These are phyloP conservation scores for Prorocentrum cordatum DNA, from an alignment of 169 alveolate genomes.

Conservation along the genomic window DNA sequence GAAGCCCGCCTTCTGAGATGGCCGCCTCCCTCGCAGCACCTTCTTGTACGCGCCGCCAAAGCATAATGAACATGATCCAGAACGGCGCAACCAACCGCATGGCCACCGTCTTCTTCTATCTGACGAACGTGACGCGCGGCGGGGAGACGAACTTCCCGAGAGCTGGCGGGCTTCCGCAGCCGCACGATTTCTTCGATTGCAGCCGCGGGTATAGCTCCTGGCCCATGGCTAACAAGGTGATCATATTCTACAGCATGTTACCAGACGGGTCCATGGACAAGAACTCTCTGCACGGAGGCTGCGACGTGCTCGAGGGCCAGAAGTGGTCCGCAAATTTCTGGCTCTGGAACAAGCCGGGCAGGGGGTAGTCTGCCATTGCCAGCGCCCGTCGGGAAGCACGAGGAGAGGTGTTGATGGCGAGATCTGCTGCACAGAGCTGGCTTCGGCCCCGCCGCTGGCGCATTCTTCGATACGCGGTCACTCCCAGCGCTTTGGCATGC, in stretches of 20 bases:
- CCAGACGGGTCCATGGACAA: slow-evolving; percentile 4
- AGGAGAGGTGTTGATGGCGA: too few relatives aligned
- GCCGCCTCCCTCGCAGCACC: too few relatives aligned
- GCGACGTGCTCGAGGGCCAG: slow-evolving; percentile 11
- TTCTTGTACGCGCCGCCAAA: too few relatives aligned
- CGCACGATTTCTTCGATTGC: slow-evolving; percentile 32
- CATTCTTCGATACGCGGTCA: too few relatives aligned
- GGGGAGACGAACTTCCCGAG: slow-evolving; percentile 56
- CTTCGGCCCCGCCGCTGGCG: too few relatives aligned
- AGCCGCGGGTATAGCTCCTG: not conserved
- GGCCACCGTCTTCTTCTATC: slow-evolving; percentile 40
- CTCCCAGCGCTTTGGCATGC: too few relatives aligned
- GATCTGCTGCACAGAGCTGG: too few relatives aligned
- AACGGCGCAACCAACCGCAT: slow-evolving; percentile 9
- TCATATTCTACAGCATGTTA: slow-evolving; percentile 23
- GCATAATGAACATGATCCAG: slow-evolving; percentile 19
- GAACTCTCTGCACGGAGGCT: slow-evolving; percentile 31
- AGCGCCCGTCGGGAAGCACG: too few relatives aligned
- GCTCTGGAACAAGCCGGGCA: too few relatives aligned
- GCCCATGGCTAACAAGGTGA: not conserved
- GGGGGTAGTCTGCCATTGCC: too few relatives aligned
- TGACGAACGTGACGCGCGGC: slow-evolving; percentile 22
- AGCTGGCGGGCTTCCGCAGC: slow-evolving; percentile 35
- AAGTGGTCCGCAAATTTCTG: slow-evolving; percentile 54
- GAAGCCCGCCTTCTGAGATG: too few relatives aligned